Percentiles rank a stretch among this genome's conserved stretches.
Conservation (phyloP, 1,139 yeast genomes). For the Casaregolazyma lundiana region DNA sequence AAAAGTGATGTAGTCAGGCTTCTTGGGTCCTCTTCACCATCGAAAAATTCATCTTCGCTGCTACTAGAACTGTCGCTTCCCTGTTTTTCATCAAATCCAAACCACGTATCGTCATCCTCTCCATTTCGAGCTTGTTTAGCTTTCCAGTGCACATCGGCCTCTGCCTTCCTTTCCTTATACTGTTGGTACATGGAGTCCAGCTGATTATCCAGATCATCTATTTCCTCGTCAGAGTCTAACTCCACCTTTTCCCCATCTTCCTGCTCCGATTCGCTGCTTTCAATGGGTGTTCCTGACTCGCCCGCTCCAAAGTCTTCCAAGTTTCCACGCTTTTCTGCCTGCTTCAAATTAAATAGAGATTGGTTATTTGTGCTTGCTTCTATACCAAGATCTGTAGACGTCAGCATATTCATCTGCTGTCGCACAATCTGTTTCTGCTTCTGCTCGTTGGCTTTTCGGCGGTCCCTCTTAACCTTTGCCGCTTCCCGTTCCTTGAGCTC, state of each 20-base stretch:
- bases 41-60: slow-evolving; percentile 35
- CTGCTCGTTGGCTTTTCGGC: slow-evolving; percentile 71
- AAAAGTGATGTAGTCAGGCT: slow-evolving; percentile 56
- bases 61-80: slow-evolving; percentile 34
- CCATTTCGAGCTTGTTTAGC: slow-evolving; percentile 81
- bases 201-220: slow-evolving; percentile 74
- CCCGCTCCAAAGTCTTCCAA: slow-evolving; percentile 72
- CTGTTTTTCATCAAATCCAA: slow-evolving; percentile 56
- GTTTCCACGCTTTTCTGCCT: slow-evolving; percentile 83
- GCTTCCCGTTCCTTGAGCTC: slow-evolving; percentile 69
- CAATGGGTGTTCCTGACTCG: slow-evolving; percentile 71
- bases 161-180: slow-evolving; percentile 70
- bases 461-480: slow-evolving; percentile 68
- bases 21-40: slow-evolving; percentile 28
- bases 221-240: slow-evolving; percentile 51
- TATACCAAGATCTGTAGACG: slow-evolving; percentile 88
- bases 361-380: slow-evolving; percentile 91
- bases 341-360: slow-evolving; percentile 71
- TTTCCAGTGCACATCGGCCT: slow-evolving; percentile 70
- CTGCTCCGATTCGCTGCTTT: slow-evolving; percentile 41
- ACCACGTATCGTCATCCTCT: slow-evolving; percentile 56
- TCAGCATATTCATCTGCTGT: slow-evolving; percentile 94
- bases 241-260: slow-evolving; percentile 40
- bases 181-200: slow-evolving; percentile 75
- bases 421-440: slow-evolving; percentile 86